Percentiles rank a stretch among this genome's conserved stretches.
Conservation (phyloP, 1,284 basidiomycete genomes). For the Phylloporus sp. region DNA sequence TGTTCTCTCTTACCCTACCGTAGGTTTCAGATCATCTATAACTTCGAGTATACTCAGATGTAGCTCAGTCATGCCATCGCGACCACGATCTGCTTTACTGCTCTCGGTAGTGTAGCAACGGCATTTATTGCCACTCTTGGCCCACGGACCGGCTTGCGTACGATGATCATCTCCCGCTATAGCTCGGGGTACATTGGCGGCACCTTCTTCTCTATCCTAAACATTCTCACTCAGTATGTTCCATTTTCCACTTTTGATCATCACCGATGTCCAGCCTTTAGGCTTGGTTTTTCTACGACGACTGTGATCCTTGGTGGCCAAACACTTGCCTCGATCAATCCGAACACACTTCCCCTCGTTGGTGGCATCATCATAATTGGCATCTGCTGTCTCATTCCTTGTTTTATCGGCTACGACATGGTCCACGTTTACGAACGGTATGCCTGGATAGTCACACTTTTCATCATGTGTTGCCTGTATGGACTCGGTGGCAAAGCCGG, state of each 20-base stretch:
- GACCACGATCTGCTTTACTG: conserved; percentile 48
- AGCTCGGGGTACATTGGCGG: conserved; percentile 62
- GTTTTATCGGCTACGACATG: conserved; percentile 54
- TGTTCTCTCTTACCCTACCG: conserved; percentile 55
- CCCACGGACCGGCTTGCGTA: conserved; percentile 61
- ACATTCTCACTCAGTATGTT: conserved; percentile 57
- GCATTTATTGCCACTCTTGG: conserved; percentile 66
- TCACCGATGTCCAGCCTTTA: conserved; percentile 19
- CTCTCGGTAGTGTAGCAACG: conserved; percentile 44
- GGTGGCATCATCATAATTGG: conserved; percentile 51
- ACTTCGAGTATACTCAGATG: background rate
- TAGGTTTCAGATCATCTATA: conserved; percentile 27
- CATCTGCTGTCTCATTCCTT: conserved; percentile 49
- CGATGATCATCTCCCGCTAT: conserved; percentile 61
- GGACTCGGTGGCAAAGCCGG: conserved; percentile 58
- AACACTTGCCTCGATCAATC: conserved; percentile 47
- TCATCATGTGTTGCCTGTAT: conserved; percentile 60
- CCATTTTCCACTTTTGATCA: background rate
- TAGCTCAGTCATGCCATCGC: conserved; percentile 45
- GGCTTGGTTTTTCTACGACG: conserved; percentile 50
- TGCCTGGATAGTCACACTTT: conserved; percentile 59
- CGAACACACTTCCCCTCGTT: conserved; percentile 47
- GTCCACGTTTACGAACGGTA: conserved; percentile 65
- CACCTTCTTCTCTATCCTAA: conserved; percentile 59
- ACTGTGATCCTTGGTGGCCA: conserved; percentile 54